Base-by-base conservation (phyloP, 2,329 filamentous ascomycete species). In the Colletotrichum cereale region DNA sequence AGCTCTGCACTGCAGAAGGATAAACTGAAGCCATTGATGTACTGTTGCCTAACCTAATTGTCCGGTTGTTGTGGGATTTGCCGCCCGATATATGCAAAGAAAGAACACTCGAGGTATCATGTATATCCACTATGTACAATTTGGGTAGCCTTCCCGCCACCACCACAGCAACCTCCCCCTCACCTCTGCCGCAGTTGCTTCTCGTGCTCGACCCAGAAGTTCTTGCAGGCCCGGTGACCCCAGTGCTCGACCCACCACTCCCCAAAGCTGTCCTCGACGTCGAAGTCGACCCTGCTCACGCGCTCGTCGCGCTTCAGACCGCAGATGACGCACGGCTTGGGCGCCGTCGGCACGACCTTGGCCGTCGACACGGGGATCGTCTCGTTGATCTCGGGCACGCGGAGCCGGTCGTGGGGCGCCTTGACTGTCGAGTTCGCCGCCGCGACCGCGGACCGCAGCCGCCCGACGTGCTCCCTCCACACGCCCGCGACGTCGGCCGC, bases 221-320 rank as follows among this genome's bases (percentile, higher is more conserved):
- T 92, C 79, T 89, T 89, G 82, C 96, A 98, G 26, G 89, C 88
- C 73, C 89, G 85, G 81, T 95, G 93, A 0, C 92, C 94, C 92
- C 94, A 95, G 80, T 96, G 92, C 56, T 98, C 95, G 52, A 92
- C 86, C 96, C 96, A 98, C 94, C 95, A 98, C 83, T 98, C 96
- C 16, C 94, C 95, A 84, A 98, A 98, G 79, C 93, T 95, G 80
- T 98, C 96, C 76, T 96, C 91, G 11, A 97, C 90, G 34, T 91
- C 87, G 63, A 91, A 84, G 77, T 97, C 95, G 42, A 96, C 88
- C 77, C 91, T 94, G 26, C 84, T 81, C 14, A 98, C 86, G 61
- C 96, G 88, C 82, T 98, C 96, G 50, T 97, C 94, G 74, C 96
- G 86, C 83, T 93, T 96, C 74, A 98, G 82, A 0, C 96, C 96